Evolutionary conservation across 2,329 filamentous ascomycete species (phyloP).

Genomic region (Trichoderma sp.): DNA sequence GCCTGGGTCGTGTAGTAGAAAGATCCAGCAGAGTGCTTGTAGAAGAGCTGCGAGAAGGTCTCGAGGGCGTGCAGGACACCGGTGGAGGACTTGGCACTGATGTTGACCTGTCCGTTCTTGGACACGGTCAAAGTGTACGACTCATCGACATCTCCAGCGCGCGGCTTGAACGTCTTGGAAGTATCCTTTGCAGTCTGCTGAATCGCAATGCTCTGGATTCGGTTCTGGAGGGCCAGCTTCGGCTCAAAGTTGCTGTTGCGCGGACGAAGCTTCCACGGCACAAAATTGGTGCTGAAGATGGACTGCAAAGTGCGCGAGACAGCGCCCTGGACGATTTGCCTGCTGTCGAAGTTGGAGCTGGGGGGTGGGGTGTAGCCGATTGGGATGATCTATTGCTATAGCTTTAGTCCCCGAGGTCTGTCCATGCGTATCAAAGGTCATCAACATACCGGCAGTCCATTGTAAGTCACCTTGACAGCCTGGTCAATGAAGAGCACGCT

Average conservation of each 20-base stretch:
- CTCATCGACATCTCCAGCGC: constrained; percentile 66
- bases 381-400: constrained; percentile 44
- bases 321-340: constrained; percentile 53
- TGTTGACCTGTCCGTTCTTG: constrained; percentile 55
- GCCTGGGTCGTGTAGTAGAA: constrained; percentile 66
- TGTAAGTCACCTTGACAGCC: constrained; percentile 54
- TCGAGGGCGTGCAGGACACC: constrained; percentile 70
- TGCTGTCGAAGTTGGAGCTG: constrained; percentile 44
- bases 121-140: constrained; percentile 67
- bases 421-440: background rate
- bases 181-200: constrained; percentile 56
- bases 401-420: background rate
- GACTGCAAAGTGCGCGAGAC: constrained; percentile 58
- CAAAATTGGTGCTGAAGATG: constrained; percentile 65
- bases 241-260: constrained; percentile 66
- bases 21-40: constrained; percentile 57
- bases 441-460: constrained; percentile 37
- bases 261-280: constrained; percentile 76
- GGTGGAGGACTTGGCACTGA: constrained; percentile 62
- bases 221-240: constrained; percentile 37
- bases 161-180: constrained; percentile 55
- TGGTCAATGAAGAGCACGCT: constrained; percentile 52
- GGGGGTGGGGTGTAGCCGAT: constrained; percentile 41
- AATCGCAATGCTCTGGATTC: constrained; percentile 61
- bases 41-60: constrained; percentile 78